Base-by-base conservation (phyloP, 2,329 filamentous ascomycete species). In the Ploettnerulaceae sp. region DNA sequence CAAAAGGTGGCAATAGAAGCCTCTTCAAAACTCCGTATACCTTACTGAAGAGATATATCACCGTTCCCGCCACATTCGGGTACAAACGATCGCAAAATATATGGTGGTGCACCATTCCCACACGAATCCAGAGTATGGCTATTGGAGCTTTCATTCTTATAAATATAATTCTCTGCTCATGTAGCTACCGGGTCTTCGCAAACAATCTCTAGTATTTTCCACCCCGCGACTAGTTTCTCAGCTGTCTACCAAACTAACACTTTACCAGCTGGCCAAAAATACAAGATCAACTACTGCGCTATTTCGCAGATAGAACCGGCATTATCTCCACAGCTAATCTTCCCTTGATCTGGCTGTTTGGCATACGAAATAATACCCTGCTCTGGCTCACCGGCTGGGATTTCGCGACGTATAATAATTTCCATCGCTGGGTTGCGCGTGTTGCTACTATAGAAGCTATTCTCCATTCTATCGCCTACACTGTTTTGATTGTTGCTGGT, bases 61-160 rank as follows among this genome's bases (percentile, higher is more conserved):
- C 61, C 0, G 49, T 70, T 0, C 70, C 71, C 0, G 70, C 71
- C 0, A 67, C 70, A 0, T 72, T 74, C 36, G 71, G 72, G 1
- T 60, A 67, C 25, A 62, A 63, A 12, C 69, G 65, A 41, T 65
- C 71, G 0, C 49, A 52, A 12, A 49, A 39, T 21, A 32, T 47
- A 7, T 21, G 36, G 60, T 50, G 42, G 48, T 36, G 40, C 9
- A 39, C 36, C 2, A 39, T 39, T 6, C 36, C 36, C 3, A 39
- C 36, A 12, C 24, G 36, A 1, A 26, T 39, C 3, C 36, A 39
- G 24, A 39, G 36, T 29, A 3, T 29, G 2, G 9, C 36, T 3
- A 39, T 39, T 5, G 36, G 9, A n/a, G 36, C 25, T n/a, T 39
- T 39, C 15, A 17, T 39, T 11, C 8, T 29, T 11, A n/a, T 39